Conservation (phyloP, 2,329 filamentous ascomycete genomes). For the Alternaria sp. region DNA sequence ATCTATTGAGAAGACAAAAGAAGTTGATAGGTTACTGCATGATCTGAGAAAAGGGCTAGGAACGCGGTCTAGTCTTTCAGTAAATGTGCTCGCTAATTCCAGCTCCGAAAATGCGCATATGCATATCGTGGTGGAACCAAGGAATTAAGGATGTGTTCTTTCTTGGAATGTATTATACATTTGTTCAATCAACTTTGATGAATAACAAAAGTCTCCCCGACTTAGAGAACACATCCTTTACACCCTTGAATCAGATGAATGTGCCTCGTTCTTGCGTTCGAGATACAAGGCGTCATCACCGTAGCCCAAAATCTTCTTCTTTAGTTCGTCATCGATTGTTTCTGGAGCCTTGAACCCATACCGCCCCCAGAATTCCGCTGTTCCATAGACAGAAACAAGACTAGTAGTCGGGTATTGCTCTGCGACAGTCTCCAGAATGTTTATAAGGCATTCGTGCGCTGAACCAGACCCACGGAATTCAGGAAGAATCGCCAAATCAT, state of each 20-base stretch:
- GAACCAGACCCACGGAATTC: conserved; percentile 16
- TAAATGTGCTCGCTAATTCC: too few relatives aligned
- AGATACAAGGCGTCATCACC: background rate
- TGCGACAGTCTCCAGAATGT: background rate
- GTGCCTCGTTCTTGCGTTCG: background rate
- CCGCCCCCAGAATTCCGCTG: background rate
- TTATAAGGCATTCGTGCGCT: background rate
- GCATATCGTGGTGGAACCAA: too few relatives aligned
- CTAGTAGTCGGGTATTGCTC: background rate
- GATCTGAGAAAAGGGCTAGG: too few relatives aligned
- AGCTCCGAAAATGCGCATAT: too few relatives aligned
- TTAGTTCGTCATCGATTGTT: background rate
- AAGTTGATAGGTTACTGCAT: too few relatives aligned
- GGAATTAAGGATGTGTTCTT: too few relatives aligned
- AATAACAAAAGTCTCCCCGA: too few relatives aligned
- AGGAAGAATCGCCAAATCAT: conserved; percentile 30
- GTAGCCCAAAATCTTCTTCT: background rate
- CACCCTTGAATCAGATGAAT: background rate
- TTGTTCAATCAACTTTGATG: too few relatives aligned
- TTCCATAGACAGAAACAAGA: background rate
- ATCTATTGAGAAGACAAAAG: too few relatives aligned
- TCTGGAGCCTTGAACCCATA: background rate
- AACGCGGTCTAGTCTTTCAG: too few relatives aligned
- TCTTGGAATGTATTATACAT: too few relatives aligned
- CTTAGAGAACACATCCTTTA: background rate